A percentile compares a stretch with the other conserved stretches of the same genome.
These are phyloP conservation scores for Paxillus rubicundulus DNA, from an alignment of 768 basidiomycete genomes.

Conservation along the genomic window DNA sequence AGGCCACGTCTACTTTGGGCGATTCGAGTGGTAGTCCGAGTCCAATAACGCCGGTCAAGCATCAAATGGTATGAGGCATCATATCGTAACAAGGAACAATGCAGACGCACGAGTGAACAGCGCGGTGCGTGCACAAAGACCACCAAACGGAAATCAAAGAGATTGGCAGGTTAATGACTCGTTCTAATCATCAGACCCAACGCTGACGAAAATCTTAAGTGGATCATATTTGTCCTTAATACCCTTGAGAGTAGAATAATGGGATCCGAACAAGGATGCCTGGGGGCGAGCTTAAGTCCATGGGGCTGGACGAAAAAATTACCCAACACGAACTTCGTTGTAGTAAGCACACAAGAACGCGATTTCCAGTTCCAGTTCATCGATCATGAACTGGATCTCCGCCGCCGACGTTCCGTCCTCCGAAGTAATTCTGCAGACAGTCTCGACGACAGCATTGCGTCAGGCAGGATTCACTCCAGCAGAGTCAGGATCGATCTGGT, in stretches of 20 bases:
- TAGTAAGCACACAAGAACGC: conserved; percentile 37
- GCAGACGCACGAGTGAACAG: background rate
- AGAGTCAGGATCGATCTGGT: conserved; percentile 33
- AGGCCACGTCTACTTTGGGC: too few relatives aligned
- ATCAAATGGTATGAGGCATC: too few relatives aligned
- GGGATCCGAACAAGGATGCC: conserved; percentile 44
- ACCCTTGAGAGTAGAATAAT: conserved; percentile 37
- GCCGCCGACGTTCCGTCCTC: conserved; percentile 12
- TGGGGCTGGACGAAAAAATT: background rate
- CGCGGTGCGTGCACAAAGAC: background rate
- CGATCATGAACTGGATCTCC: conserved; percentile 11
- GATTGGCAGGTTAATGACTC: background rate
- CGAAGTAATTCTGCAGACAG: conserved; percentile 11
- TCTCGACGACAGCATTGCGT: conserved; percentile 36
- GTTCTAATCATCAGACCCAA: conserved; percentile 53
- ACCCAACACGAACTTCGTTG: conserved; percentile 40
- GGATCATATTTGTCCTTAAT: conserved; percentile 51
- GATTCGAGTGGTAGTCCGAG: background rate
- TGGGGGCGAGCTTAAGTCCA: conserved; percentile 10
- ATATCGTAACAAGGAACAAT: too few relatives aligned
- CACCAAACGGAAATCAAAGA: too few relatives aligned
- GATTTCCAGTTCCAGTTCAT: conserved; percentile 10
- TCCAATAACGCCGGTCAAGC: background rate
- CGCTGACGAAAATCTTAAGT: conserved; percentile 43
- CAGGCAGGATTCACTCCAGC: conserved; percentile 48